Base-by-base conservation (phyloP, 331 rosid genomes). In the Quercus phellos region DNA sequence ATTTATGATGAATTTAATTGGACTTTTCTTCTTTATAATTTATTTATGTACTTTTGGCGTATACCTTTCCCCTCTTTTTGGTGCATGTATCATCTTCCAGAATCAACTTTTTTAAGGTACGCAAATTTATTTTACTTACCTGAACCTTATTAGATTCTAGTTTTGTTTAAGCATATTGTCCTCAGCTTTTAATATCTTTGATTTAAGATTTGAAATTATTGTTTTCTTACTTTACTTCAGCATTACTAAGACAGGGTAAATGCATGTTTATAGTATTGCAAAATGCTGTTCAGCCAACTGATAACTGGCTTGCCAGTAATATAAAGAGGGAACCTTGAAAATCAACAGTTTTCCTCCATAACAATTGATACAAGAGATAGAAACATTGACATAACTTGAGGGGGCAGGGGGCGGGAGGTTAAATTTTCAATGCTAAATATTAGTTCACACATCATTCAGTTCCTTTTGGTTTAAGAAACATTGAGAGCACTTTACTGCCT, bases 71-170 rank as follows among this genome's bases (percentile, higher is more conserved):
- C 73, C 77, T 66, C 64, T 77, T 78, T 61, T 21, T 66, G 73
- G 75, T 84, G 83, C 90, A 68, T 90, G 90, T 77, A 82, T 82
- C 77, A 14, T 80, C 73, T 51, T 73, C 86, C 89, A 94, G 99
- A 76, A 88, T 94, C 80, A 82, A 90, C 84, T 94, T 94, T 78
- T 94, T 94, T 91, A 76, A 91, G 99, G 99, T 94, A 89, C 55
- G 24, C 32, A 66, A 66, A 66, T 66, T 32, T 4, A 30, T 67
- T 73, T 68, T 17, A 21, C 66, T 26, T 2, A 30, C 38, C 50
- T 64, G 43, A 83, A 75, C 73, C 43, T 66, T 55, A 34, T 68
- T 55, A 72, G 55, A 8, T 70, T 68, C 26, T 63, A 53, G 75
- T 59, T 61, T 22, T 32, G 18, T 79, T 9, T 50, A 4, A 18